phyloP scores from a whole-genome alignment of 495 filamentous ascomycete species.

The Beverwykella pulmonaria region DNA sequence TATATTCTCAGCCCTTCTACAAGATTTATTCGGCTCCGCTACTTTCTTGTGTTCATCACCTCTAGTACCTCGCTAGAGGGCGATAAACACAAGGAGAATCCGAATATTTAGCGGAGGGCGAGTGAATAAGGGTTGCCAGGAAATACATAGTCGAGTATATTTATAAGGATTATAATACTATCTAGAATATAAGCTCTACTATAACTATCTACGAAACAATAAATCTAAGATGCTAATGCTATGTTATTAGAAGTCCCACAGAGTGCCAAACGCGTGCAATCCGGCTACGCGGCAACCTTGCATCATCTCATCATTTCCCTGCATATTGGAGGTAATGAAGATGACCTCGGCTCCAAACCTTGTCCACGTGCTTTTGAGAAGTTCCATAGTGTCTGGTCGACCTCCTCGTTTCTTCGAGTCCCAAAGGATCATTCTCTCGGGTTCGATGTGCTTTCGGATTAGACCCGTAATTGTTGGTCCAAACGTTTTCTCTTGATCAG shows the following conservation, averaged over 20 bases:
- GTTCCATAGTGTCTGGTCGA: constrained; percentile 48
- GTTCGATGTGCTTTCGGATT: constrained; percentile 50
- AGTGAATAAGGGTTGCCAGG: too few relatives aligned
- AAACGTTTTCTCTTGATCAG: constrained; percentile 52
- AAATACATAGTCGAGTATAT: too few relatives aligned
- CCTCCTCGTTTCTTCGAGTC: constrained; percentile 53
- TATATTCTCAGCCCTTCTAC: too few relatives aligned
- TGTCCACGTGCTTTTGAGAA: constrained; percentile 50
- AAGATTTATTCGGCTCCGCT: too few relatives aligned
- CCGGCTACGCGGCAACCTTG: constrained; percentile 48
- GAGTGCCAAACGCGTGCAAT: constrained; percentile 51
- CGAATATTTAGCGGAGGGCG: too few relatives aligned
- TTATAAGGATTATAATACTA: too few relatives aligned
- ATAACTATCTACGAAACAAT: constrained; percentile 2
- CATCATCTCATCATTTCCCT: constrained; percentile 55
- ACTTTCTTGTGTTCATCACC: too few relatives aligned
- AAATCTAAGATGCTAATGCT: constrained; percentile 10
- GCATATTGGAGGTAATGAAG: constrained; percentile 53
- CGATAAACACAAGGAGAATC: too few relatives aligned
- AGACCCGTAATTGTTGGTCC: constrained; percentile 51
- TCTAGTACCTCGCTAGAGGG: too few relatives aligned
- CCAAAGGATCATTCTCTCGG: constrained; percentile 53
- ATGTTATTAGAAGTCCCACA: constrained; percentile 51
- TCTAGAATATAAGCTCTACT: too few relatives aligned
- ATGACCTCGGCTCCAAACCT: constrained; percentile 53